phyloP scores from a whole-genome alignment of 2,329 filamentous ascomycete species.

The Colletotrichum sp. region DNA sequence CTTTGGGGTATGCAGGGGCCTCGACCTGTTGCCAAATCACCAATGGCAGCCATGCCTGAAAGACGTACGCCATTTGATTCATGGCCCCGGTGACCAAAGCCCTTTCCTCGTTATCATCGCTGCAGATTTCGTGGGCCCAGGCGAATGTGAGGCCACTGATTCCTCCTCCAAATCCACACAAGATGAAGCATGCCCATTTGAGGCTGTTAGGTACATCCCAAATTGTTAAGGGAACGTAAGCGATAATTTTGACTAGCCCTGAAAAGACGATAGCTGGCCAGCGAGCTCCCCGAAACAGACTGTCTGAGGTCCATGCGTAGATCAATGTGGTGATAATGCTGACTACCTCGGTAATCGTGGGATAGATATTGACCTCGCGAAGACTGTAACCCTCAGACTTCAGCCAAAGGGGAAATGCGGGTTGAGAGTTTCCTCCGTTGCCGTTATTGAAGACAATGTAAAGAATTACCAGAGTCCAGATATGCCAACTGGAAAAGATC shows the following conservation, averaged over 20 bases:
- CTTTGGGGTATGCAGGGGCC: conserved; percentile 46
- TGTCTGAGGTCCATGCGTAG: conserved; percentile 14
- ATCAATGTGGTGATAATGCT: conserved; percentile 8
- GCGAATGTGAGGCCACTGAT: conserved; percentile 9
- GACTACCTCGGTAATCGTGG: conserved; percentile 17
- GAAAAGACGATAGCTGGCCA: conserved; percentile 49
- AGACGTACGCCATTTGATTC: conserved; percentile 37
- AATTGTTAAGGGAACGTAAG: conserved; percentile 46
- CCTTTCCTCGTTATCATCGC: conserved; percentile 11
- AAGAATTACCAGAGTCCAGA: conserved; percentile 39
- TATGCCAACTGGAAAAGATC: conserved; percentile 59
- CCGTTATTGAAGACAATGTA: conserved; percentile 54
- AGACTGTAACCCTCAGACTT: conserved; percentile 44
- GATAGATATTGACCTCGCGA: conserved; percentile 58
- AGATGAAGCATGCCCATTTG: conserved; percentile 57
- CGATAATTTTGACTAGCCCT: conserved; percentile 1
- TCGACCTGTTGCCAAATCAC: conserved; percentile 54
- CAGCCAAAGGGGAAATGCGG: conserved; percentile 41
- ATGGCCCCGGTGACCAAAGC: conserved; percentile 14
- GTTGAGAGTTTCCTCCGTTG: conserved; percentile 41
- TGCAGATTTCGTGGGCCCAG: conserved; percentile 24
- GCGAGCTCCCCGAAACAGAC: conserved; percentile 30
- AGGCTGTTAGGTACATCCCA: conserved; percentile 61
- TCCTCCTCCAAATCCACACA: conserved; percentile 22
- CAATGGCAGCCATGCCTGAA: conserved; percentile 62